Evolutionary conservation across 2,329 filamentous ascomycete species (phyloP), one percentile per base, ranked within the genome.

Genomic region (Alternaria angustiovoidea): DNA sequence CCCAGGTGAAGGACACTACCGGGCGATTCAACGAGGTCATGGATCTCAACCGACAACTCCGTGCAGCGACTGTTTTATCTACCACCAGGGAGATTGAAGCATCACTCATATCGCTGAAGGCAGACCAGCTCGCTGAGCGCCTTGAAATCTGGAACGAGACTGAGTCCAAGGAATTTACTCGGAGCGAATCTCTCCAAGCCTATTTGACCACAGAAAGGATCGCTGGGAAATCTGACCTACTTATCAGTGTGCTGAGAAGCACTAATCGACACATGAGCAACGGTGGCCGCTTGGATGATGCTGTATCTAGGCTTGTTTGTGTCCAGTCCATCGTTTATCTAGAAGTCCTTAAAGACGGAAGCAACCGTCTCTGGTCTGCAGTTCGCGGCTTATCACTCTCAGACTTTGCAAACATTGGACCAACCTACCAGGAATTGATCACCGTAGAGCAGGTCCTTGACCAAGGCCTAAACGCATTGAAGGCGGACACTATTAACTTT

Each of bases 21-120:
- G 91, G 88, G 70, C 91, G 93, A 63, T 96, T 94, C 44, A 88
- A 93, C 64, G 93, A 94, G 54, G 96, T 99, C 90, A 91, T 97
- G 87, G 94, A 99, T 73, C 86, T 99, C 46, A 98, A 98, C 78
- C 87, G 94, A 86, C 96, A 96, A 80, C 86, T 99, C 43, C 94
- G 97, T 74, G 87, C 91, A 57, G 96, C 93, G 12, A 93, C 93
- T 11, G 87, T 93, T 41, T 97, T 97, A 82, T 91, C 94, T 3
- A 94, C 97, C 77, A 89, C 92, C 72, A 98, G 97, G 82, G 93
- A 93, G 0, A 96, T 99, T 63, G 94, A 97, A 67, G 84, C 97
- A 30, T 94, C 98, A 76, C 83, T 98, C 58, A 88, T 91, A 54
- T 90, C 91, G 57, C 86, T 98, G 74, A 93, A 96, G 70, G 93